These are phyloP conservation scores for Paecilomyces fulvus DNA, from an alignment of 2,329 filamentous ascomycete genomes.

Conservation along the genomic window DNA sequence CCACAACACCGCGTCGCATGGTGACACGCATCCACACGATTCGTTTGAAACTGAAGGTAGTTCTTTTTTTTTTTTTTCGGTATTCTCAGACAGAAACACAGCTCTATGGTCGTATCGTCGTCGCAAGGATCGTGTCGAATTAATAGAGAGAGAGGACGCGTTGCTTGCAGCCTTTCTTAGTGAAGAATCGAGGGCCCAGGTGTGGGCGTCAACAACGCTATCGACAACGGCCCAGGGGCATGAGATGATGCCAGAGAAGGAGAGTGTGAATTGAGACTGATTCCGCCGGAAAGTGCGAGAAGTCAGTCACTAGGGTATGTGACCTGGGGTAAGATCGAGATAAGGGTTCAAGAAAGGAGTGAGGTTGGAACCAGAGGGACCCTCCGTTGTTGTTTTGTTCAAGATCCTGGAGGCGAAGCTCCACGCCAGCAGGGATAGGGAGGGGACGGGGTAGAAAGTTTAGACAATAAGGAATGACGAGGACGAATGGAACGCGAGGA, in stretches of 20 bases:
- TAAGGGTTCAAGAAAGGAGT: not conserved
- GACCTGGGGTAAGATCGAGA: not conserved
- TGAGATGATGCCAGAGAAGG: not conserved
- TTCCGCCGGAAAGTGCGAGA: not conserved
- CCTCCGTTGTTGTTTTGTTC: not conserved
- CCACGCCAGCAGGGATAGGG: not conserved
- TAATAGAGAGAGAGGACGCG: not conserved
- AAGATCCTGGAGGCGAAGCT: not conserved
- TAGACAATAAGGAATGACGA: not conserved
- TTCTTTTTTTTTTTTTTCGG: not conserved
- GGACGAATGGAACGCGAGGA: not conserved
- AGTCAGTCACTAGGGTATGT: not conserved
- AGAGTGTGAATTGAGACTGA: not conserved
- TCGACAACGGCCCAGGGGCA: not conserved
- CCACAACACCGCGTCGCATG: constrained; percentile 53
- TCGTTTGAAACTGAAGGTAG: not conserved
- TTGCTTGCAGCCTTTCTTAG: not conserved
- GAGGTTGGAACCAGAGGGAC: not conserved
- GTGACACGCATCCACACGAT: constrained; percentile 16
- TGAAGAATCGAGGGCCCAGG: not conserved
- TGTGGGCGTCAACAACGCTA: not conserved
- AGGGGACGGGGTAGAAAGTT: not conserved
- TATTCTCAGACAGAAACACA: not conserved
- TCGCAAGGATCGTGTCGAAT: not conserved
- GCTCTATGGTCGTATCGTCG: not conserved